Conservation (phyloP, 1,284 basidiomycete species). For the Boletus coffeatus region DNA sequence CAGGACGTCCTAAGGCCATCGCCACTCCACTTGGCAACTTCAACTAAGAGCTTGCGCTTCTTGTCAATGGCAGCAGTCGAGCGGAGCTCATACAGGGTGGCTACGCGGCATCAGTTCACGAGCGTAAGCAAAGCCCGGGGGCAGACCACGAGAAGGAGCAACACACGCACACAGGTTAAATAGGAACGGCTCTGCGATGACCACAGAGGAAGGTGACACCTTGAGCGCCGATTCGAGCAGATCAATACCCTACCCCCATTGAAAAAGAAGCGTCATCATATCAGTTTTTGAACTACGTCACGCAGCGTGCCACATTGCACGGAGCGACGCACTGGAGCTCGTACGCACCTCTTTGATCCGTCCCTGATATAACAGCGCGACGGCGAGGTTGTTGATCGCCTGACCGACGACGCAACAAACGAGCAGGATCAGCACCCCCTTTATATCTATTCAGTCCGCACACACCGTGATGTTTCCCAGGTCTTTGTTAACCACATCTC, state of each 20-base stretch:
- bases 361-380: constrained; percentile 63
- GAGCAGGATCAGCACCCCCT: not conserved
- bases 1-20: constrained; percentile 75
- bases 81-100: constrained; percentile 75
- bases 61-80: constrained; percentile 64
- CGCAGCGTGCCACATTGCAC: not conserved
- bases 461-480: constrained; percentile 54
- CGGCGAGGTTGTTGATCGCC: constrained; percentile 77
- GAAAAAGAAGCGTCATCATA: not conserved
- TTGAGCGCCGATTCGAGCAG: constrained; percentile 58
- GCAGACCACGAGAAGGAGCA: not conserved
- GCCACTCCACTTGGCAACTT: constrained; percentile 78
- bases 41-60: constrained; percentile 64
- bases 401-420: constrained; percentile 22
- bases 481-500: constrained; percentile 42
- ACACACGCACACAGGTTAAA: constrained; percentile 69
- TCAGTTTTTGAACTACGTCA: not conserved
- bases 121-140: not conserved
- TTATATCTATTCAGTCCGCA: too few species aligned
- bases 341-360: constrained; percentile 58
- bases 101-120: constrained; percentile 32
- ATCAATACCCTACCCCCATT: constrained; percentile 50
- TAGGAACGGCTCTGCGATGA: constrained; percentile 71
- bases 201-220: constrained; percentile 59
- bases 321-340: not conserved